Percentiles rank a stretch among this genome's conserved stretches.
phyloP scores from a whole-genome alignment of 495 filamentous ascomycete species.

The Trichocladium antarcticum region DNA sequence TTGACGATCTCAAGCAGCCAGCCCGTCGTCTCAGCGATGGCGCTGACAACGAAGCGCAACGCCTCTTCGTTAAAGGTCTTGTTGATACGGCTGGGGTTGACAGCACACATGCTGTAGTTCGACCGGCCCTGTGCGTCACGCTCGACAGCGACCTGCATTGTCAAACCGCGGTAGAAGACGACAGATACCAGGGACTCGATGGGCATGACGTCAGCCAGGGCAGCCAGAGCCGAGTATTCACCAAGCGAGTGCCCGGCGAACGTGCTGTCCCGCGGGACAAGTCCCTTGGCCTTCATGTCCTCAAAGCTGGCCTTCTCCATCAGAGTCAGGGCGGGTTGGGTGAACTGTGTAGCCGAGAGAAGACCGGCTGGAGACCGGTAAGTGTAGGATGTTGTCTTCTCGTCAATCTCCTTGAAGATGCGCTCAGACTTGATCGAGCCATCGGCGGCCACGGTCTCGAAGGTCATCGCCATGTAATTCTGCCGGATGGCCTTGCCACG shows the following conservation, averaged over 20 bases:
- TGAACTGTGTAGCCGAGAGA: constrained; percentile 96
- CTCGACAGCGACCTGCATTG: constrained; percentile 98
- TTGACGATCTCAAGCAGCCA: constrained; percentile 99
- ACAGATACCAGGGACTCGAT: constrained; percentile 97
- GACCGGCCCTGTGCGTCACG: constrained; percentile 84
- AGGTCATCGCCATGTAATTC: constrained; percentile 99
- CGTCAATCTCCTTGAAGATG: constrained; percentile 95
- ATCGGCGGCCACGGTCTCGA: constrained; percentile 86
- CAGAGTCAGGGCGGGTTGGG: constrained; percentile 88
- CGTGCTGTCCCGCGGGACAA: constrained; percentile 89
- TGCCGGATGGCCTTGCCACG: constrained; percentile 93
- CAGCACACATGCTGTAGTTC: constrained; percentile 97
- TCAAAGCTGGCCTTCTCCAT: constrained; percentile 99
- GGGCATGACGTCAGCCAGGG: constrained; percentile 95
- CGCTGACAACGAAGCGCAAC: constrained; percentile 87
- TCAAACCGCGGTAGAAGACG: constrained; percentile 96
- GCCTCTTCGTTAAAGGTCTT: constrained; percentile 97
- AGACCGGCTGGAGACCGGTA: constrained; percentile 93
- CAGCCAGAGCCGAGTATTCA: constrained; percentile 95
- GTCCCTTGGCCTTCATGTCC: constrained; percentile 93
- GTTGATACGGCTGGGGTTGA: constrained; percentile 93
- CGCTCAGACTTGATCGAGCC: constrained; percentile 93
- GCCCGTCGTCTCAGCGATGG: constrained; percentile 78
- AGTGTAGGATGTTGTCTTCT: constrained; percentile 86
- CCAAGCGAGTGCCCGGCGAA: constrained; percentile 97